These are phyloP conservation scores for Colletotrichum chlorophyti DNA, from an alignment of 2,329 filamentous ascomycete species.

Conservation along the genomic window DNA sequence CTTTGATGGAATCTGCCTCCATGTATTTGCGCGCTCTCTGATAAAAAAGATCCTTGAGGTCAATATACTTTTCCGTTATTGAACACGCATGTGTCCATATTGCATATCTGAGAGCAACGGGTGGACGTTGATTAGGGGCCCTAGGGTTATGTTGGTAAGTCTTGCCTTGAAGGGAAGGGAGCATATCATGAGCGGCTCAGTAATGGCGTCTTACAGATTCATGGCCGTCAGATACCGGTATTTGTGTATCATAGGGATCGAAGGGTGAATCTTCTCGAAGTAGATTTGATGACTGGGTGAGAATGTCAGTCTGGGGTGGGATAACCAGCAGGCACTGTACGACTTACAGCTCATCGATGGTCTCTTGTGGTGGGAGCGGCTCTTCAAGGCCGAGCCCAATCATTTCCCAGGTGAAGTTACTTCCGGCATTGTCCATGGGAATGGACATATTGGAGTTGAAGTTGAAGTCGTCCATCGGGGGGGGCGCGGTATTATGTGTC, in stretches of 20 bases:
- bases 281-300: slow-evolving; percentile 75
- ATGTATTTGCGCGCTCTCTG: slow-evolving; percentile 87
- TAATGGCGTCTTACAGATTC: slow-evolving; percentile 67
- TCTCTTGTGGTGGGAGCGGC: slow-evolving; percentile 63
- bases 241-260: slow-evolving; percentile 87
- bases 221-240: slow-evolving; percentile 87
- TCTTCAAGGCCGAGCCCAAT: slow-evolving; percentile 66
- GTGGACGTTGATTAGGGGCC: slow-evolving; percentile 83
- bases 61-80: slow-evolving; percentile 79
- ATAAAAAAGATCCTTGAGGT: slow-evolving; percentile 88
- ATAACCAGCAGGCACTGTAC: neutral
- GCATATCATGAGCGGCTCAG: neutral
- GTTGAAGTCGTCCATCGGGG: slow-evolving; percentile 61
- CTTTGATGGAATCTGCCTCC: slow-evolving; percentile 88
- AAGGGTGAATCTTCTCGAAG: slow-evolving; percentile 89
- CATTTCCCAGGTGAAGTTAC: slow-evolving; percentile 81
- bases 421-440: slow-evolving; percentile 56
- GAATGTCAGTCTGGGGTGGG: slow-evolving; percentile 14
- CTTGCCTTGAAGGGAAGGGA: neutral
- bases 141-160: slow-evolving; percentile 42
- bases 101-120: slow-evolving; percentile 87
- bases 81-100: slow-evolving; percentile 97
- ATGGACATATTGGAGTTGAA: slow-evolving; percentile 59
- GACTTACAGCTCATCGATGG: slow-evolving; percentile 81
- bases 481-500: slow-evolving; percentile 32